Evolutionary conservation across 1,284 basidiomycete species (phyloP).

Genomic region (Paramarasmius palmivorus): DNA sequence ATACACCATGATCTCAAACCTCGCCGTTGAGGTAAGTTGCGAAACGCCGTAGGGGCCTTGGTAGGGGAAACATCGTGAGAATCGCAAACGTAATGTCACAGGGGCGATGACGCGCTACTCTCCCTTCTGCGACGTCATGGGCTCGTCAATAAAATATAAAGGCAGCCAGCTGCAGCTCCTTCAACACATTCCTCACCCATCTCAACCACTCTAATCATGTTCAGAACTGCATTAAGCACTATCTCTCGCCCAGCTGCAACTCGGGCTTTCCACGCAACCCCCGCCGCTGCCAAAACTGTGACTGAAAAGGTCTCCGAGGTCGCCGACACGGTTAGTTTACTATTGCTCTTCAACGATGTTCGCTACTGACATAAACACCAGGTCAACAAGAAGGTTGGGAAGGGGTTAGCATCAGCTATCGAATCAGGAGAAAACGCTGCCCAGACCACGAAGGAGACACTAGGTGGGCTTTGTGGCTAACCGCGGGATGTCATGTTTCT

Average conservation of each 20-base stretch:
- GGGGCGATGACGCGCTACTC: too few relatives aligned
- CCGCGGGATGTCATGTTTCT: background rate
- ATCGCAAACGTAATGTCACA: too few relatives aligned
- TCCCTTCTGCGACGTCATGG: too few relatives aligned
- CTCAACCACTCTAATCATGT: slow-evolving; percentile 18
- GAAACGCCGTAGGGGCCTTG: too few relatives aligned
- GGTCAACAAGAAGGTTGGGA: slow-evolving; percentile 64
- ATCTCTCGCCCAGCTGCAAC: slow-evolving; percentile 17
- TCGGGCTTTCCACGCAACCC: slow-evolving; percentile 46
- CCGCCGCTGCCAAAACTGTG: slow-evolving; percentile 47
- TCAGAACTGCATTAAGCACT: slow-evolving; percentile 23
- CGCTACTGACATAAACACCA: too few relatives aligned
- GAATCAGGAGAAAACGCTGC: slow-evolving; percentile 63
- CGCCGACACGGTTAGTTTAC: slow-evolving; percentile 57
- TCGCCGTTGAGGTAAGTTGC: too few relatives aligned
- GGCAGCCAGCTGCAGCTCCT: background rate
- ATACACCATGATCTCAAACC: too few relatives aligned
- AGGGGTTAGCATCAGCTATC: slow-evolving; percentile 61
- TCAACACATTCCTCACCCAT: background rate
- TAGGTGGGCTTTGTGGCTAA: slow-evolving; percentile 39
- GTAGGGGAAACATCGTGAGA: too few relatives aligned
- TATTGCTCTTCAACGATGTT: too few relatives aligned
- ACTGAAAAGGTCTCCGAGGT: slow-evolving; percentile 64
- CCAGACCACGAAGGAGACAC: slow-evolving; percentile 51
- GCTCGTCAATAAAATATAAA: background rate